Base-by-base conservation (phyloP, 345 rosid species). In the Hypericum androsaemum region DNA sequence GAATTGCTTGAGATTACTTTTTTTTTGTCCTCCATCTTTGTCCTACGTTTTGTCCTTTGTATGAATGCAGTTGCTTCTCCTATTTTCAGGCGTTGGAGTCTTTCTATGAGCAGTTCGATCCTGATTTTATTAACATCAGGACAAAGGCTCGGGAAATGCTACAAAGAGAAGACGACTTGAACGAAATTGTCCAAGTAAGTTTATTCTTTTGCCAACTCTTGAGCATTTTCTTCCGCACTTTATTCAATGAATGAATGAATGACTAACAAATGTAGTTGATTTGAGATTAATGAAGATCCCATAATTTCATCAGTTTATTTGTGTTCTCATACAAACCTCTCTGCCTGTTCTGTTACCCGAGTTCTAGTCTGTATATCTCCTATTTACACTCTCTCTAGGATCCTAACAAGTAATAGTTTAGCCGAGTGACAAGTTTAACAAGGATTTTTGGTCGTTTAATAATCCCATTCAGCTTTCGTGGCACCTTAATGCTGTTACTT, bases 71-170 rank as follows among this genome's bases (percentile, higher is more conserved):
- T 40, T 51, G 39, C 37, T 57, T 54, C 42, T 59, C 41, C 51
- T 53, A n/a, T 67, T 57, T 35, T 13, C 70, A 94, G 99, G 99
- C 99, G 22, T 68, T 94, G 76, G 99, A 94, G 73, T 63, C 94
- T 49, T 94, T 94, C 81, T 94, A 94, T 56, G 99, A 94, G 61
- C 81, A 84, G 67, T 94, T 85, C 54, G 99, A 94, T 69, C 88
- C 94, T 8, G 99, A 94, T 71, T 94, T 94, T 74, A 94, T 88
- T 68, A 85, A 60, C 87, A 94, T 94, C 66, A 86, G 99, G 78
- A 94, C 99, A 41, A 94, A 82, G 79, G 99, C 99, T 64, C 74
- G 99, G 39, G 99, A 94, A 74, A 94, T 94, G 76, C 84, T 94
- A 62, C 99, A 94, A 74, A 88, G 99, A 73, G 99, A 94, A 75